Evolutionary conservation across 164 flowering plant genomes (phyloP).

Genomic region (Chimonanthus salicifolius): DNA sequence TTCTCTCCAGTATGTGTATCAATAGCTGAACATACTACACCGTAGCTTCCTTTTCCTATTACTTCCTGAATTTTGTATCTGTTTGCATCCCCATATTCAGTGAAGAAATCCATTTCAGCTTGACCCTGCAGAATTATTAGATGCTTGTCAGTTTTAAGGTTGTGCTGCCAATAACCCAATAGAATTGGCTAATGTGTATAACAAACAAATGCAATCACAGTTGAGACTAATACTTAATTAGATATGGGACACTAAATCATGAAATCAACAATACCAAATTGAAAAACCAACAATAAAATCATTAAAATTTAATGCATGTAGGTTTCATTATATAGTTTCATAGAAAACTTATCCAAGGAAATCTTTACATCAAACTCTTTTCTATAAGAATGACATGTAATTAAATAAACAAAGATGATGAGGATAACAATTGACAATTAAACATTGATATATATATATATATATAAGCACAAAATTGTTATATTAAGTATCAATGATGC

Average conservation of each 20-base stretch:
- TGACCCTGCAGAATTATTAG: slow-evolving; percentile 6
- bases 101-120: slow-evolving; percentile 17
- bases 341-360: too few species aligned
- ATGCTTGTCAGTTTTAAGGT: neutral
- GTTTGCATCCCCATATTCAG: slow-evolving; percentile 20
- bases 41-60: slow-evolving; percentile 21
- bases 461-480: neutral
- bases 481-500: too few species aligned
- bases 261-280: neutral
- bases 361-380: too few species aligned
- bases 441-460: neutral
- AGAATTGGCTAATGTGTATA: neutral
- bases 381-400: too few species aligned
- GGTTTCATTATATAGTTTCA: too few species aligned
- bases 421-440: neutral
- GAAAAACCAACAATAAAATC: too few species aligned
- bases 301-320: too few species aligned
- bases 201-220: neutral
- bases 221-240: too few species aligned
- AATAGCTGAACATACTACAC: slow-evolving; percentile 20
- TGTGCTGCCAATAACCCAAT: neutral
- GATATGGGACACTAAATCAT: neutral
- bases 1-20: slow-evolving; percentile 22
- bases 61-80: slow-evolving; percentile 19
- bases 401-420: neutral